phyloP scores from a whole-genome alignment of 495 filamentous ascomycete species.

The Xylaria grammica region DNA sequence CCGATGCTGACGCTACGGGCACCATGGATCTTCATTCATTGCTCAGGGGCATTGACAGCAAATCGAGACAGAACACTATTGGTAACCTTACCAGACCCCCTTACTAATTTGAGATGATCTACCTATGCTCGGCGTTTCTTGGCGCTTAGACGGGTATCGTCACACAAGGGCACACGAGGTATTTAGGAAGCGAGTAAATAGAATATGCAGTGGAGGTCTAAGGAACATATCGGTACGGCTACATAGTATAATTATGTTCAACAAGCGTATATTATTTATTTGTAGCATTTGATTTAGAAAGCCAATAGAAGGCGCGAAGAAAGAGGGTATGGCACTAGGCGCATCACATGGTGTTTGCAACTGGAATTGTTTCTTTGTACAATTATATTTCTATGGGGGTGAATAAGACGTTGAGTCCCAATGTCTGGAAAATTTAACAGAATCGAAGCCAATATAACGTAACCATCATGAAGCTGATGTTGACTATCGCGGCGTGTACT shows the following conservation, averaged over 20 bases:
- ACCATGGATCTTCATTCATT: slow-evolving; percentile 50
- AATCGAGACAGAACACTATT: slow-evolving; percentile 45
- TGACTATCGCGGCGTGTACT: slow-evolving; percentile 11
- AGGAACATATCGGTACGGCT: neutral
- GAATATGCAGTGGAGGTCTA: neutral
- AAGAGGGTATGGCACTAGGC: too few species aligned
- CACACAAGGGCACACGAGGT: neutral
- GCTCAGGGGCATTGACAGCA: slow-evolving; percentile 54
- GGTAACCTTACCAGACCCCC: slow-evolving; percentile 50
- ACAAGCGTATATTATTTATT: neutral
- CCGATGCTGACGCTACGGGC: slow-evolving; percentile 36
- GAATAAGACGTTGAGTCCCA: too few species aligned
- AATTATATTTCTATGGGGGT: too few species aligned
- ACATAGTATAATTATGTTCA: slow-evolving; percentile 11
- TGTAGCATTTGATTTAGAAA: neutral
- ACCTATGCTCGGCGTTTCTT: neutral
- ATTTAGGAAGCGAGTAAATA: slow-evolving; percentile 10
- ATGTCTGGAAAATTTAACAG: too few species aligned
- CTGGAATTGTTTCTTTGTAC: too few species aligned
- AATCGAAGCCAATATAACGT: too few species aligned
- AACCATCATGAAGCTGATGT: too few species aligned
- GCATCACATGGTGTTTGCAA: too few species aligned
- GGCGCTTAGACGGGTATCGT: neutral
- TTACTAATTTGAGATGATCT: slow-evolving; percentile 36
- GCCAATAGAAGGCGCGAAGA: neutral